Percentiles rank a stretch among this genome's conserved stretches.
phyloP scores from a whole-genome alignment of 192 early-diverging fungal genomes.

The Rhizophagus prolifer region DNA sequence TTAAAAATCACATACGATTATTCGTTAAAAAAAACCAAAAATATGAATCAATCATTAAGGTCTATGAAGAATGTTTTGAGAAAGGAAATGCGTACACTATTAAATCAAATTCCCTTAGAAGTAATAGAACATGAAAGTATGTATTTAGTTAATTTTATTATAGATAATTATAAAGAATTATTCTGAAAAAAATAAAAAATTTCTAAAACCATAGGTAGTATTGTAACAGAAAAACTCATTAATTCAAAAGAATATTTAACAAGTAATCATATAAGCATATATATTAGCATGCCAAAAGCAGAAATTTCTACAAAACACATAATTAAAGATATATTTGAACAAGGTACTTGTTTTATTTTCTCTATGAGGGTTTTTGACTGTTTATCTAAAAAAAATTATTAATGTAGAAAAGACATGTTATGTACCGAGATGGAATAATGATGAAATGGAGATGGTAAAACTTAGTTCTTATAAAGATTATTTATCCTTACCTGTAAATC shows the following conservation, averaged over 20 bases:
- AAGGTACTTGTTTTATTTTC: slow-evolving; percentile 37
- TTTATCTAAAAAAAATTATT: neutral
- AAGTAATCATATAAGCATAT: slow-evolving; percentile 49
- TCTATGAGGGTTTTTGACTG: neutral
- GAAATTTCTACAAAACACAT: slow-evolving; percentile 51
- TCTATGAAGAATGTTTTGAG: neutral
- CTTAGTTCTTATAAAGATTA: slow-evolving; percentile 60
- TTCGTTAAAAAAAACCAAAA: neutral
- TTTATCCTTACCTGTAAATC: slow-evolving; percentile 56
- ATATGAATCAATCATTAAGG: neutral
- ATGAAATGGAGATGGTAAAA: slow-evolving; percentile 69
- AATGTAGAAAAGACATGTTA: slow-evolving; percentile 51
- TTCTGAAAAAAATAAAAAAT: neutral
- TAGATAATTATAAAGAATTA: neutral
- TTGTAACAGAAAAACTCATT: slow-evolving; percentile 43
- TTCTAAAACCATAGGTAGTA: slow-evolving; percentile 25
- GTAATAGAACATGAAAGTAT: slow-evolving; percentile 22
- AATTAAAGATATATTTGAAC: slow-evolving; percentile 45
- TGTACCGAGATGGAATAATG: slow-evolving; percentile 50
- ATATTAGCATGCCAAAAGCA: slow-evolving; percentile 51
- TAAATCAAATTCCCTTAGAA: slow-evolving; percentile 10
- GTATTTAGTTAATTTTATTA: neutral
- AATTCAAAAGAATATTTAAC: slow-evolving; percentile 37
- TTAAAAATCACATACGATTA: too few relatives aligned
- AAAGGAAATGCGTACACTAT: slow-evolving; percentile 21